phyloP scores from a whole-genome alignment of 2,329 filamentous ascomycete genomes.

The Aspergillus fijiensis region DNA sequence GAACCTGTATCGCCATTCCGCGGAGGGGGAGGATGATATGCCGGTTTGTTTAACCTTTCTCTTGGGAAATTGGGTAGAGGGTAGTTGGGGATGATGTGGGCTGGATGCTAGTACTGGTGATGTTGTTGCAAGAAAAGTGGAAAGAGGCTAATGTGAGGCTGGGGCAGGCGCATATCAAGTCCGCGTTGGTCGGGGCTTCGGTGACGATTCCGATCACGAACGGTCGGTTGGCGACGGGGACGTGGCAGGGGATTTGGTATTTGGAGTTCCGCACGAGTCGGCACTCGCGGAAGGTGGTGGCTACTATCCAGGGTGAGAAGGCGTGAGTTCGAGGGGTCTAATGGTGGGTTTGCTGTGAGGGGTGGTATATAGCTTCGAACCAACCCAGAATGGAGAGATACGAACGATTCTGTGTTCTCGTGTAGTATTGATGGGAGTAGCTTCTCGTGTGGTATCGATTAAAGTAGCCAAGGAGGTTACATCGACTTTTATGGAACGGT shows the following conservation, averaged over 20 bases:
- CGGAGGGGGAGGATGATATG: conserved; percentile 91
- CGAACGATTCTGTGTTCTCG: not conserved
- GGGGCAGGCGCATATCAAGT: conserved; percentile 82
- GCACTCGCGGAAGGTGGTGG: conserved; percentile 79
- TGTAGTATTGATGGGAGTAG: not conserved
- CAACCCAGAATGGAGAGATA: not conserved
- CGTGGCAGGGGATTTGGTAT: conserved; percentile 79
- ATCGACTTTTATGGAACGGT: not conserved
- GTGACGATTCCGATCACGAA: conserved; percentile 89
- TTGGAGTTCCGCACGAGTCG: conserved; percentile 78
- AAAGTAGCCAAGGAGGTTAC: no score
- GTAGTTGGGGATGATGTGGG: not conserved
- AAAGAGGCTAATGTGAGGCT: no score
- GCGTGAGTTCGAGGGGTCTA: conserved; percentile 24
- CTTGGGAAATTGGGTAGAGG: not conserved
- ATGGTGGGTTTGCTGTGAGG: not conserved
- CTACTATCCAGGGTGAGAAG: conserved; percentile 90
- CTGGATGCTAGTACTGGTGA: no score
- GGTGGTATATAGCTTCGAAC: not conserved
- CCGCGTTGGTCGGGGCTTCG: conserved; percentile 80
- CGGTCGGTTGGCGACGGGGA: conserved; percentile 69
- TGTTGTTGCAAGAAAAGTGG: no score
- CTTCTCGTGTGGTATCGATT: not conserved
- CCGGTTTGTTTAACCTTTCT: conserved; percentile 60
- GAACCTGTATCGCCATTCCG: conserved; percentile 78